phyloP scores from a whole-genome alignment of 164 flowering plant species.

The Aristolochia fimbriata region DNA sequence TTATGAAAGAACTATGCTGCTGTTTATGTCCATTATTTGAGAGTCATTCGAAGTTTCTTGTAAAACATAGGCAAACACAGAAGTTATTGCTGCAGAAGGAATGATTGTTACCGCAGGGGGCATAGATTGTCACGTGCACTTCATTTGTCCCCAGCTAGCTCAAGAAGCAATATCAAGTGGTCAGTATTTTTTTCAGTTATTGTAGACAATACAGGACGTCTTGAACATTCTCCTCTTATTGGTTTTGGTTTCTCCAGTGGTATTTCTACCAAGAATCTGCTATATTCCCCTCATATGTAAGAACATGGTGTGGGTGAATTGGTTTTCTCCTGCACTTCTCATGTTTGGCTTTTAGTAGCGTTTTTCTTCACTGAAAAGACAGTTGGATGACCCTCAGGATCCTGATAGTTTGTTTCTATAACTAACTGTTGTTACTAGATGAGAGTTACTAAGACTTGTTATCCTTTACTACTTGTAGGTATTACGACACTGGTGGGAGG shows the following conservation, averaged over 20 bases:
- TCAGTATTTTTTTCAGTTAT: slow-evolving; percentile 23
- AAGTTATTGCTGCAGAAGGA: slow-evolving; percentile 94
- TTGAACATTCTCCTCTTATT: no score
- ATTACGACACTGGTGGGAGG: slow-evolving; percentile 94
- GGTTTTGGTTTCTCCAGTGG: no score
- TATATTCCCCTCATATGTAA: no score
- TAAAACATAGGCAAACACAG: slow-evolving; percentile 63
- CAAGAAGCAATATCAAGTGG: slow-evolving; percentile 88
- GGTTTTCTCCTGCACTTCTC: no score
- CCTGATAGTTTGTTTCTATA: neutral
- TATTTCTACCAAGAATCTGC: no score
- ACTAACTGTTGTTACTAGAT: neutral
- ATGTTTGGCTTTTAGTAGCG: no score
- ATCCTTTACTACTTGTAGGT: slow-evolving; percentile 30
- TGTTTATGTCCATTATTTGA: no score
- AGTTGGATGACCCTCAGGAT: neutral
- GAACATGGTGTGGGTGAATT: no score
- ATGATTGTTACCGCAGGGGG: slow-evolving; percentile 92
- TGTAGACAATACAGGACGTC: neutral
- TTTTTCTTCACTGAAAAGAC: no score
- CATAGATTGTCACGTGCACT: slow-evolving; percentile 96
- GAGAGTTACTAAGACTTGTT: neutral
- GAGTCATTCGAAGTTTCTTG: neutral
- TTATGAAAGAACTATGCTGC: no score
- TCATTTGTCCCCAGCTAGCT: slow-evolving; percentile 89